Evolutionary conservation across 768 basidiomycete species (phyloP), one percentile per base, ranked within the genome.

Genomic region (Mycena metata): DNA sequence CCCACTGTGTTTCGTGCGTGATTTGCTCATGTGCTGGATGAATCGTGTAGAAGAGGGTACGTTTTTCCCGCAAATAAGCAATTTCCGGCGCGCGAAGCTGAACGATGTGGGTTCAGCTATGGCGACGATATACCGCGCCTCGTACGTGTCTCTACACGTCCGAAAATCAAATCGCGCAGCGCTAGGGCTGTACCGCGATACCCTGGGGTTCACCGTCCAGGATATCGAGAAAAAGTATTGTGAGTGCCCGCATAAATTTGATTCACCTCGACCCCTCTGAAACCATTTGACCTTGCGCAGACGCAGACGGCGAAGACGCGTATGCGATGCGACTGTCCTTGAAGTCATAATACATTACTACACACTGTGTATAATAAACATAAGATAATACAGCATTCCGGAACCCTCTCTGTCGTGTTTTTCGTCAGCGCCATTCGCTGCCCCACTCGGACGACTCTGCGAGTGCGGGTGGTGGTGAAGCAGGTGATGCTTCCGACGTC

Each of bases 111-210:
- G 17, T 21, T 36, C 94, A 74, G 95, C 97, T 5, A 98, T 99
- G 97, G 88, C 91, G 5, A 87, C 89, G 2, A 88, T 96, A 21
- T 96, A 96, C 79, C 85, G 86, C 30, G 96, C 96, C 2, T 82
- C 90, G n/a, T 92, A 91, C 76, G 95, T 98, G 33, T 95, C 94
- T 1, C 81, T 99, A 41, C 96, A 99, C 75, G 97, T 99, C 42
- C 88, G 97, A 57, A 96, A 97, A 79, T 96, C 96, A 15, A 99
- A 99, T 76, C 89, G 96, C 49, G 97, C 97, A 0, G 97, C 97
- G 0, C 83, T 98, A 54, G 87, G 86, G 12, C 81, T 99, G 63
- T 99, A 99, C 76, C 87, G 89, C 61, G 97, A 99, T 76, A 93
- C 95, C 10, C 83, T 99, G 17, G 96, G 96, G 0, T 99, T 99